phyloP scores from a whole-genome alignment of 2,329 filamentous ascomycete genomes.

The Plenodomus tracheiphilus region DNA sequence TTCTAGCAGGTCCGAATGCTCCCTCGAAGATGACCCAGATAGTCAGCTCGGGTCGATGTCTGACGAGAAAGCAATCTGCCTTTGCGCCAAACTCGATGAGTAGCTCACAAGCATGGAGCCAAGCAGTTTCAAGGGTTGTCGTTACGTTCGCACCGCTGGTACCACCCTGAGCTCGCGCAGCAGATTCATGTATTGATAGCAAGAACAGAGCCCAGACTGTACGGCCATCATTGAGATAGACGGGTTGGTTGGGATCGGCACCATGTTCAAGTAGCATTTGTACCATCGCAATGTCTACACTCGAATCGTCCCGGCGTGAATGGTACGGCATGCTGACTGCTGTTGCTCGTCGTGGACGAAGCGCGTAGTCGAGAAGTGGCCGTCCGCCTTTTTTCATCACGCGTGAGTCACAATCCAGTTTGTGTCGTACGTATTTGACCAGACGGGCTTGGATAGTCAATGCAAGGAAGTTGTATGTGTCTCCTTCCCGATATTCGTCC shows the following conservation, averaged over 20 bases:
- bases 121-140: no score
- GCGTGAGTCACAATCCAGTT: slow-evolving; percentile 4
- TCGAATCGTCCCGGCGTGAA: slow-evolving; percentile 7
- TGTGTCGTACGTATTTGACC: slow-evolving; percentile 11
- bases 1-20: no score
- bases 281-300: slow-evolving; percentile 12
- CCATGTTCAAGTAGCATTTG: slow-evolving; percentile 8
- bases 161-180: no score
- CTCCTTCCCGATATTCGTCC: slow-evolving; percentile 4
- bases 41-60: no score
- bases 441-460: slow-evolving; percentile 10
- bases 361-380: slow-evolving; percentile 19
- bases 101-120: no score
- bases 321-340: slow-evolving; percentile 8
- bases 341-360: slow-evolving; percentile 7
- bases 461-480: slow-evolving; percentile 11
- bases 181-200: background rate
- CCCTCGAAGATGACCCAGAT: no score
- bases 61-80: no score
- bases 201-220: slow-evolving; percentile 16
- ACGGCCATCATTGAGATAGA: slow-evolving; percentile 4
- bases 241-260: slow-evolving; percentile 14
- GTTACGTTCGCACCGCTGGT: no score
- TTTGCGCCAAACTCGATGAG: no score
- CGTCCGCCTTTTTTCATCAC: slow-evolving; percentile 2